A percentile compares a stretch with the other conserved stretches of the same genome.
phyloP scores from a whole-genome alignment of 768 basidiomycete species.

The Paxillus rubicundulus region DNA sequence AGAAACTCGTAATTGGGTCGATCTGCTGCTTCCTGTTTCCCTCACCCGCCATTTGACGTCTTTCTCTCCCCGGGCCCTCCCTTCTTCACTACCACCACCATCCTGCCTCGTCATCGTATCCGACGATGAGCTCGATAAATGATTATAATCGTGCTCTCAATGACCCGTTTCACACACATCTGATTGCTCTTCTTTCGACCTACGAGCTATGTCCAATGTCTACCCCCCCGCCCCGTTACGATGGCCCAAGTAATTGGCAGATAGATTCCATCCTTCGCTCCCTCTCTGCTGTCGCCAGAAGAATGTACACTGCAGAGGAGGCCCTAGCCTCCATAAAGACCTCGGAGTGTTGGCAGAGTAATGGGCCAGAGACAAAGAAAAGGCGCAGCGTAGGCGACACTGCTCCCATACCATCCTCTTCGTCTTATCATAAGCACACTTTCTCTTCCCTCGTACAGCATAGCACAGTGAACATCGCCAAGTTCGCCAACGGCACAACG shows the following conservation, averaged over 20 bases:
- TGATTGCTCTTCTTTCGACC: conserved; percentile 55
- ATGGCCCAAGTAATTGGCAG: conserved; percentile 57
- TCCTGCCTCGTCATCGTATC: conserved; percentile 11
- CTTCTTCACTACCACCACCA: conserved; percentile 11
- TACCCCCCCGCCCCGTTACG: conserved; percentile 51
- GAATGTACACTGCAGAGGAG: conserved; percentile 58
- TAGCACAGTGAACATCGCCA: conserved; percentile 17
- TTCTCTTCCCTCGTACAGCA: conserved; percentile 23
- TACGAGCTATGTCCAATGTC: conserved; percentile 55
- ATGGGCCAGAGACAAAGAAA: conserved; percentile 45
- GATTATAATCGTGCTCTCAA: conserved; percentile 19
- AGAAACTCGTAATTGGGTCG: background rate
- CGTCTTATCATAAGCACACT: conserved; percentile 27
- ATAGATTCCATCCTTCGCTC: conserved; percentile 56
- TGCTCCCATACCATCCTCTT: conserved; percentile 30
- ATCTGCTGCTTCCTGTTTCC: background rate
- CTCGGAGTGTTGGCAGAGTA: conserved; percentile 30
- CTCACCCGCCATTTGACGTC: background rate
- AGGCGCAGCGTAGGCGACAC: conserved; percentile 39
- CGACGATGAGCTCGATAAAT: conserved; percentile 36
- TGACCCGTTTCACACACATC: conserved; percentile 49
- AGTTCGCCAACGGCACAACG: conserved; percentile 10
- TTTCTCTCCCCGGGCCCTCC: background rate
- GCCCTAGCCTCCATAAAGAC: conserved; percentile 40
- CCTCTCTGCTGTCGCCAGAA: conserved; percentile 46